Percentiles rank a stretch among this genome's conserved stretches.
Conservation (phyloP, 257 asterid species). For the Craterostigma plantagineum region DNA sequence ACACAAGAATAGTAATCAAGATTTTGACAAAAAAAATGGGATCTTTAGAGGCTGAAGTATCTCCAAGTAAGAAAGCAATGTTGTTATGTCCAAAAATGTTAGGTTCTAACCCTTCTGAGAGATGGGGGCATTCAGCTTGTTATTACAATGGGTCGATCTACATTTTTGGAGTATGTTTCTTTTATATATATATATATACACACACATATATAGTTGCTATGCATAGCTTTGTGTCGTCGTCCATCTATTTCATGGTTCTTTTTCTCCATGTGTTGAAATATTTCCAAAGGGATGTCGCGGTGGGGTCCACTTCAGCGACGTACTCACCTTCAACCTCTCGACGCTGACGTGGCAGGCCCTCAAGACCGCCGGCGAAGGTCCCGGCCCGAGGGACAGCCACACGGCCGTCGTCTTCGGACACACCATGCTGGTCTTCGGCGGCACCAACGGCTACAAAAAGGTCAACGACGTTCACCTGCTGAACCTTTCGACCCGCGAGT, state of each 20-base stretch:
- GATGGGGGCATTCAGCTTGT: constrained; percentile 99
- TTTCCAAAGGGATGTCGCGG: constrained; percentile 78
- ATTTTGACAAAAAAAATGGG: constrained; percentile 32
- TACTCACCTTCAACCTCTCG: constrained; percentile 48
- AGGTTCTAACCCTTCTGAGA: constrained; percentile 70
- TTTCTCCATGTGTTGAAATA: neutral
- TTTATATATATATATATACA: too few species aligned
- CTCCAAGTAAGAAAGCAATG: constrained; percentile 45
- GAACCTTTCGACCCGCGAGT: constrained; percentile 48
- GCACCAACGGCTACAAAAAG: constrained; percentile 72
- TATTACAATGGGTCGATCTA: constrained; percentile 55
- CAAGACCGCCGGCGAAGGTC: constrained; percentile 60
- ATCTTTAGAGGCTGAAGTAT: constrained; percentile 36
- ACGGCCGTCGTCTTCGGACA: constrained; percentile 48
- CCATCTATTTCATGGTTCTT: too few species aligned
- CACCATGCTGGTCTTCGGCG: constrained; percentile 72
- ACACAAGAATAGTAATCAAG: neutral
- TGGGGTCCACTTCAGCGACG: constrained; percentile 84
- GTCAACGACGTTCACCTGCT: constrained; percentile 61
- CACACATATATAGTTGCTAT: too few species aligned
- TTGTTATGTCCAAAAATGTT: constrained; percentile 54
- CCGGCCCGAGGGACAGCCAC: constrained; percentile 94
- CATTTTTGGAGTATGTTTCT: constrained; percentile 50
- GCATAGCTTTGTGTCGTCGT: neutral
- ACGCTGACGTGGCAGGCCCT: constrained; percentile 60